These are phyloP conservation scores for Aspergillus bridgeri DNA, from an alignment of 495 filamentous ascomycete genomes.

Conservation along the genomic window DNA sequence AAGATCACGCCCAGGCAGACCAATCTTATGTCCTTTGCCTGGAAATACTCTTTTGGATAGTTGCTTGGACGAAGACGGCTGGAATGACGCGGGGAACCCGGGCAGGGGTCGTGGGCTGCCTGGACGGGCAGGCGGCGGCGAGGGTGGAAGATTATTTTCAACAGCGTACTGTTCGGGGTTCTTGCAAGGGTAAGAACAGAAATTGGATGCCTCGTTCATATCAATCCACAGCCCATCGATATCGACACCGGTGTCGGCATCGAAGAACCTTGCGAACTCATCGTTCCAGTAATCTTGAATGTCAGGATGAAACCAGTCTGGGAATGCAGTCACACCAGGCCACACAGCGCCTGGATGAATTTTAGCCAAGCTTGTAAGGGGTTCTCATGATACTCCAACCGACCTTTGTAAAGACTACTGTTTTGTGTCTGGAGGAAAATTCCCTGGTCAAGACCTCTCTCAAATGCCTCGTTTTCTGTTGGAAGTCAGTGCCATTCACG, in stretches of 20 bases:
- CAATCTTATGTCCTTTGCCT: conserved; percentile 35
- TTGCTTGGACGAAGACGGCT: conserved; percentile 43
- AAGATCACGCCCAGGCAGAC: conserved; percentile 62
- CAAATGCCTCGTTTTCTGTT: conserved; percentile 60
- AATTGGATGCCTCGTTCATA: conserved; percentile 74
- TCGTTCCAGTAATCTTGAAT: conserved; percentile 69
- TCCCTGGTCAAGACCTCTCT: conserved; percentile 56
- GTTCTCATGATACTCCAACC: neutral
- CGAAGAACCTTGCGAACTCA: conserved; percentile 70
- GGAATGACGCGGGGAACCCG: conserved; percentile 69
- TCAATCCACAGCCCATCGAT: conserved; percentile 89
- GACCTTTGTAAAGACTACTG: conserved; percentile 65
- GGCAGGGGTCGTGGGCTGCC: conserved; percentile 58
- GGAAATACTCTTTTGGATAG: conserved; percentile 9
- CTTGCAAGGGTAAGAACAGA: conserved; percentile 71
- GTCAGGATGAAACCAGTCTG: conserved; percentile 77
- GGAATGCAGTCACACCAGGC: conserved; percentile 77
- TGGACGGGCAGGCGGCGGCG: conserved; percentile 59
- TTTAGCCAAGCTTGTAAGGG: conserved; percentile 7
- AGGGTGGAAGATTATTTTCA: conserved; percentile 60
- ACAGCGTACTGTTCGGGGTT: conserved; percentile 53
- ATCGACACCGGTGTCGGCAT: conserved; percentile 60
- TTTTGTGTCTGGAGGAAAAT: conserved; percentile 65
- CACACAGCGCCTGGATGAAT: conserved; percentile 62
- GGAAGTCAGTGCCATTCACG: neutral